Evolutionary conservation across 2,329 filamentous ascomycete genomes (phyloP), one percentile per base, ranked within the genome.

Genomic region (Alternaria sp.): DNA sequence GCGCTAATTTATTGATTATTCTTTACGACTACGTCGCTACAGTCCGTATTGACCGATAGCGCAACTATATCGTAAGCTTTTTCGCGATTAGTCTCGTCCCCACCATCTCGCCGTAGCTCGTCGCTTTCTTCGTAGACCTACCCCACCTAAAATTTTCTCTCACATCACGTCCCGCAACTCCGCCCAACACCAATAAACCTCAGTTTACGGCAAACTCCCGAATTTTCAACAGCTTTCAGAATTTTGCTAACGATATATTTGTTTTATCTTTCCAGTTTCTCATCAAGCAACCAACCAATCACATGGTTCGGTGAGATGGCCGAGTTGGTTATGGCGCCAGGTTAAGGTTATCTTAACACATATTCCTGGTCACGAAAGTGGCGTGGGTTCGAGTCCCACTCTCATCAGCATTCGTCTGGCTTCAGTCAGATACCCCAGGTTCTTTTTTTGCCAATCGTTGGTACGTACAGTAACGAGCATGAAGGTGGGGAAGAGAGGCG

Each of bases 381-480:
- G 75, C 76, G 76, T 75, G 76, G 74, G 76, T 78, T 77, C 74
- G 70, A 78, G 74, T 78, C 76, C 74, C 74, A 75, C 74, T 77
- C 75, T 77, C 74, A 75, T 78, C 76, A 78, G 54, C 60, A 74
- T 76, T 76, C 69, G 72, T 77, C 70, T 64, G 59, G 53, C 58
- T 30, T 59, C 27, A 53, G 54, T 30, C 34, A 38, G 34, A 38
- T 38, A 38, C 3, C 34, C 34, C 16, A 38, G 34, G 34, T n/a
- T 38, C 16, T n/a, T 38, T 38, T 38, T 38, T 38, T 36, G 11
- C 5, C 14, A 12, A 16, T 18, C 10, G 16, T 14, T 36, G 1
- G 32, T 36, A 6, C 5, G 32, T 36, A 6, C 5, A 14, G 12
- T 6, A 16, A 10, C 10, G 12, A 14, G 32, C 0, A 36, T 16